phyloP scores from a whole-genome alignment of 2,329 filamentous ascomycete species.

The Botrytis sinoallii region DNA sequence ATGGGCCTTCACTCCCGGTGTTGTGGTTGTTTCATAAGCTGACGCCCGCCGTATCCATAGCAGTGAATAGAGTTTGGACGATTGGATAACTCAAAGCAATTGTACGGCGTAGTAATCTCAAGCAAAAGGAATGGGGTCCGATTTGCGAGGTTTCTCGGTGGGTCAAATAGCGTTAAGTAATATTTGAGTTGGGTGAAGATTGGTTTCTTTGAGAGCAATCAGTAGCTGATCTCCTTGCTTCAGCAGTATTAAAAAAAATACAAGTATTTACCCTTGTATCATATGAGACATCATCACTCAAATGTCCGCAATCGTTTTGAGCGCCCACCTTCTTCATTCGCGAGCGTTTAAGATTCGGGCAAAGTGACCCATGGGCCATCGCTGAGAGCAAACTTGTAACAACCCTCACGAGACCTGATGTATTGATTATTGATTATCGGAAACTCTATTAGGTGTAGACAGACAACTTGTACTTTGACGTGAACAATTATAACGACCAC shows the following conservation, averaged over 20 bases:
- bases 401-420: not conserved
- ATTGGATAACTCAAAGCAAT: not conserved
- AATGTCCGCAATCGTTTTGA: not conserved
- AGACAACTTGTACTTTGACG: rapidly evolving
- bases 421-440: not conserved
- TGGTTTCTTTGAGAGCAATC: not conserved
- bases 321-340: not conserved
- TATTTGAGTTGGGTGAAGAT: not conserved
- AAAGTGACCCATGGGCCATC: not conserved
- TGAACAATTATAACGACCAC: not conserved
- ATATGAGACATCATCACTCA: not conserved
- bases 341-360: not conserved
- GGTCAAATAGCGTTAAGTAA: no score
- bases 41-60: not conserved
- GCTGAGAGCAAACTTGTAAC: not conserved
- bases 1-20: not conserved
- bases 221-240: not conserved
- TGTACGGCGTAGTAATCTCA: no score
- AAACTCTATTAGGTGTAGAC: not conserved
- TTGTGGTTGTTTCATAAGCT: not conserved
- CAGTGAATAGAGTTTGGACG: not conserved
- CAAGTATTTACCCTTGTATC: no score
- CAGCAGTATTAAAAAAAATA: no score
- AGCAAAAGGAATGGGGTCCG: no score
- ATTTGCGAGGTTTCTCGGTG: not conserved